Evolutionary conservation across 805 yeast species (phyloP), one percentile per base, ranked within the genome.

Genomic region (Schizosaccharomyces lindneri): DNA sequence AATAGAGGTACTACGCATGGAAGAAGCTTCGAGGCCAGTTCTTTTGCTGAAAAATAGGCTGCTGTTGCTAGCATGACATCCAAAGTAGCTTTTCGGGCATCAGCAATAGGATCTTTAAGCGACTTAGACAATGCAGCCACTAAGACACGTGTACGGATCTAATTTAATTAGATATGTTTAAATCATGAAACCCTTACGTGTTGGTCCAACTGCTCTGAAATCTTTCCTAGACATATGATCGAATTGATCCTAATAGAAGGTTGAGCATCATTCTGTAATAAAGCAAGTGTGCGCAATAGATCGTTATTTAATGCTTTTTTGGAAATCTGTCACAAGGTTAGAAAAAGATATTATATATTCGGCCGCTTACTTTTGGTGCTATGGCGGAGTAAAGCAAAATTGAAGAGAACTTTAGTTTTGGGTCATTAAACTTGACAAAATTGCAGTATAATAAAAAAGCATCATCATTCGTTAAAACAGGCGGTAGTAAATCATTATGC

Each of bases 121-220:
- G 95, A 84, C 67, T 88, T 83, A 1, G 86, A 79, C 66, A 85
- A 84, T 0, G 97, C 97, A 0, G 96, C 87, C 2, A 87, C 81
- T 59, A 93, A 73, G 1, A 93, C 95, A 27, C 81, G 82, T 9
- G 86, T 76, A 63, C 89, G 76, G 2, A 51, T 29, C 57, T 51
- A 51, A 24, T 19, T 24, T 1, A 24, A 6, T 51, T 51, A 51
- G 36, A 21, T 4, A 21, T 27, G 1, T 48, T 48, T 24, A 13
- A 29, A 3, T 3, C 31, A 24, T 21, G 1, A 24, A 24, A 51
- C 19, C 17, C 57, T 51, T 1, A 74, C 73, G 2, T 72, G 64
- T 29, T 67, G 31, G 21, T 43, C 29, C 66, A 87, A 77, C 63
- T 75, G 72, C 41, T 75, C 70, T 0, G 93, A 82, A 57, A 87